Evolutionary conservation across 2,329 filamentous ascomycete genomes (phyloP), one percentile per base, ranked within the genome.

Genomic region (Monosporascus sp.): DNA sequence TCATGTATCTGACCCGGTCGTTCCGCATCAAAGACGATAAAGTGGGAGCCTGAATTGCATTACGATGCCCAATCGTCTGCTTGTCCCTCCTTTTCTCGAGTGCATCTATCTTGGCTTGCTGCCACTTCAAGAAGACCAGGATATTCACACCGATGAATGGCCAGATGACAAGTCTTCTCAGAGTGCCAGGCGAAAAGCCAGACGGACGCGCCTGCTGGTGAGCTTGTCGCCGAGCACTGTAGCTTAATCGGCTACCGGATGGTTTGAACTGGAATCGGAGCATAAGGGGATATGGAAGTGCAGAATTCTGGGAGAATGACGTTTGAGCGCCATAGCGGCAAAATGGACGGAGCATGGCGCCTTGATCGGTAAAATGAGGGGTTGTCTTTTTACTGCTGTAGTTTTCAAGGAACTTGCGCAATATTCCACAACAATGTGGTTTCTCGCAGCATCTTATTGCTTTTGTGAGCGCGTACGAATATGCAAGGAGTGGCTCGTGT

Each of bases 1-100:
- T n/a, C 55, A 63, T 59, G 49, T 58, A 35, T 8, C 38, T 40
- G 38, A 35, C 9, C n/a, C 41, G 52, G n/a, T 48, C 45, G 27
- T 11, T 31, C 22, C 20, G 31, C 31, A 35, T 35, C 31, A 35
- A 35, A 35, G 31, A 14, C 11, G 31, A 14, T 35, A 35, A 35
- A 11, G 31, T 35, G 31, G 31, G 31, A 35, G 31, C 11, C 9
- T 35, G 9, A 2, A 14, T 35, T 35, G 9, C 4, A 35, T 35
- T 35, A 11, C 31, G 31, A 35, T 5, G 9, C 31, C 9, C 31
- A 35, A 35, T 35, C 11, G 11, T 35, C 31, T 35, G 31, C 31
- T 14, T 35, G 11, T 14, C 5, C 9, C n/a, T 22, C 44, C 11
- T 37, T 17, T 37, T 24, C 20, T 41, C 31, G 16, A 8, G 27